These are phyloP conservation scores for Rosa multiflora DNA, from an alignment of 306 rosid species.

Conservation along the genomic window DNA sequence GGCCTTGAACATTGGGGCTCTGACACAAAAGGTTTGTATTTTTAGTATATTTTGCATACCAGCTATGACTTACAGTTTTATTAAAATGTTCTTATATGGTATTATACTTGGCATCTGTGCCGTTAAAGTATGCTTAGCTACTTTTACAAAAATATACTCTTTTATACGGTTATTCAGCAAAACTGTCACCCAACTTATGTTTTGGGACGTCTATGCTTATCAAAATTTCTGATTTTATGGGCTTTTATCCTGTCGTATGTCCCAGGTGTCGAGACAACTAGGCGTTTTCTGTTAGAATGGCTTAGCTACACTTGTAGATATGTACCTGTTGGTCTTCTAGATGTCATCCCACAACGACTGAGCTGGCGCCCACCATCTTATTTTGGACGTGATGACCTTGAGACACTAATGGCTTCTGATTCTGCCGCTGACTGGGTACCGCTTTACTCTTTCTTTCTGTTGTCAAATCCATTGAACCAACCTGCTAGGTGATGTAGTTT, in stretches of 20 bases:
- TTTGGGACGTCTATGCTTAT: background rate
- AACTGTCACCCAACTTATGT: background rate
- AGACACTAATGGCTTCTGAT: conserved; percentile 92
- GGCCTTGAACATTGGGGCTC: conserved; percentile 99
- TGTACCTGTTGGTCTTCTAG: conserved; percentile 85
- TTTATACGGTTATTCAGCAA: background rate
- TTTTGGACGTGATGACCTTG: conserved; percentile 83
- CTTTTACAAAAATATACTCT: background rate
- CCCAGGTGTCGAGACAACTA: conserved; percentile 89
- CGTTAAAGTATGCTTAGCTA: background rate
- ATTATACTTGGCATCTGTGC: background rate
- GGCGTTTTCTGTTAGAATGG: conserved; percentile 92
- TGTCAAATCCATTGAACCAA: background rate
- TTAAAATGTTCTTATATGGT: background rate
- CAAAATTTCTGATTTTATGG: background rate
- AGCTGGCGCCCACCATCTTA: conserved; percentile 89
- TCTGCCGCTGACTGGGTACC: conserved; percentile 98
- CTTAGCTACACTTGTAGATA: conserved; percentile 90
- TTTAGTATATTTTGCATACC: background rate
- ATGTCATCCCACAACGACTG: conserved; percentile 72
- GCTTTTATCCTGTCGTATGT: background rate
- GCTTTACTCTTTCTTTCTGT: background rate
- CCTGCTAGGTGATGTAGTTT: background rate
- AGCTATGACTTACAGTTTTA: background rate
- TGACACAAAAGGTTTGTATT: conserved; percentile 73